Percentiles rank a stretch among this genome's conserved stretches.
phyloP scores from a whole-genome alignment of 2,329 filamentous ascomycete species.

The Aureobasidium sp. region DNA sequence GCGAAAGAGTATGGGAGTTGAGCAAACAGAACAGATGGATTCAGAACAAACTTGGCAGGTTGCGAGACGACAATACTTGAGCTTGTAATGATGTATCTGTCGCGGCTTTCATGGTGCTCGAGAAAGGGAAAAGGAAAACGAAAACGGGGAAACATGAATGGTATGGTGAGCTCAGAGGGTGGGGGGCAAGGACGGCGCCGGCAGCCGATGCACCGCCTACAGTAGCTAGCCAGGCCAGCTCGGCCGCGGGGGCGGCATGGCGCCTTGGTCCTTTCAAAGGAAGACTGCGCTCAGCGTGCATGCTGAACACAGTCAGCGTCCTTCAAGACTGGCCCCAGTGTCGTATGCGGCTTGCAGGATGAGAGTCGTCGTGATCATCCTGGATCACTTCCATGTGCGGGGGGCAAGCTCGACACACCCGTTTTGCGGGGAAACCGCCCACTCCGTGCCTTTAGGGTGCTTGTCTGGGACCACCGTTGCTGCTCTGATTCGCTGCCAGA shows the following conservation, averaged over 20 bases:
- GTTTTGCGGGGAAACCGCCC: constrained; percentile 13
- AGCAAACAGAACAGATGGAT: background rate
- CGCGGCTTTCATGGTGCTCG: background rate
- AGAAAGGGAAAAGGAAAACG: constrained; percentile 12
- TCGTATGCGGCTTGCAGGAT: constrained; percentile 18
- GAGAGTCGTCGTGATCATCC: constrained; percentile 6
- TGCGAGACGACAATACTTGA: constrained; percentile 3
- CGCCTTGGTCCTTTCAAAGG: background rate
- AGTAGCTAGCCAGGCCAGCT: constrained; percentile 3
- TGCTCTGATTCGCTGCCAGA: constrained; percentile 1
- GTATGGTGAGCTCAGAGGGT: constrained; percentile 14
- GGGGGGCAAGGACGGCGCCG: constrained; percentile 1
- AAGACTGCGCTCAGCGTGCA: constrained; percentile 4
- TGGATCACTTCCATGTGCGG: constrained; percentile 8
- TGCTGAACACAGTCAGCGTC: constrained; percentile 15
- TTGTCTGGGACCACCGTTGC: background rate
- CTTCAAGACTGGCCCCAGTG: constrained; percentile 14
- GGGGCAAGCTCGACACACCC: background rate
- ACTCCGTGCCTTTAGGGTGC: background rate
- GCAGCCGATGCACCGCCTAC: constrained; percentile 7
- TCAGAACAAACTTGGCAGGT: constrained; percentile 7
- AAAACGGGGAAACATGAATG: constrained; percentile 11
- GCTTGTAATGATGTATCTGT: constrained; percentile 12
- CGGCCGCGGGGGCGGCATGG: constrained; percentile 11
- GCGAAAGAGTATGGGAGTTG: background rate